Conservation (phyloP, 2,329 filamentous ascomycete species). For the Coleophoma crateriformis region DNA sequence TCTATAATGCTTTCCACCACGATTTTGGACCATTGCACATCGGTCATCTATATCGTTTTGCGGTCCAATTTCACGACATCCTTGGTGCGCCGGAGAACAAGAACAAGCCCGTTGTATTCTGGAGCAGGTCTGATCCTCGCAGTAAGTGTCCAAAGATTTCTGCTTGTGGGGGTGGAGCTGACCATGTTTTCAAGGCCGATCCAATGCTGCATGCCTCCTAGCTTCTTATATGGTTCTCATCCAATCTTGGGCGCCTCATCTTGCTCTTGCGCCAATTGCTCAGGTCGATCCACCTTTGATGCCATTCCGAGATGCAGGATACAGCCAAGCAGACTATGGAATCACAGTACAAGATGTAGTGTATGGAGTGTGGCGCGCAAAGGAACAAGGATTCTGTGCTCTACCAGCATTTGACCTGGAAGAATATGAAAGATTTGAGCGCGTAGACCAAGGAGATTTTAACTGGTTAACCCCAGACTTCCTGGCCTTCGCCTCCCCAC, state of each 20-base stretch:
- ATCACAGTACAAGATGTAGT: constrained; percentile 96
- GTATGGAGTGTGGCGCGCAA: constrained; percentile 97
- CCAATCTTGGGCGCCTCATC: constrained; percentile 93
- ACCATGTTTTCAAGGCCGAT: constrained; percentile 57
- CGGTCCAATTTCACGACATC: constrained; percentile 92
- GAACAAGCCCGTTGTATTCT: constrained; percentile 88
- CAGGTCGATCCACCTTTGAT: constrained; percentile 96
- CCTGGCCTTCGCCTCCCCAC: constrained; percentile 92
- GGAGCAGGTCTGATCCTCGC: constrained; percentile 85
- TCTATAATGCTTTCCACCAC: constrained; percentile 98
- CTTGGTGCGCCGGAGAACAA: constrained; percentile 88
- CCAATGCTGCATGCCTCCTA: constrained; percentile 89
- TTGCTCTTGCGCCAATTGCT: constrained; percentile 90
- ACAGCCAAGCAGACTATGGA: constrained; percentile 96
- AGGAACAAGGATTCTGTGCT: constrained; percentile 88
- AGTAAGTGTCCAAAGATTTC: constrained; percentile 51
- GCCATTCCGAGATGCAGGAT: constrained; percentile 97
- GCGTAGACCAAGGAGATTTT: constrained; percentile 98
- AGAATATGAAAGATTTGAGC: constrained; percentile 93
- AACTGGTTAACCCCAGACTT: constrained; percentile 98
- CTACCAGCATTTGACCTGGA: constrained; percentile 93
- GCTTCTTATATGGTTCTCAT: constrained; percentile 99
- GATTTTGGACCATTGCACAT: constrained; percentile 98
- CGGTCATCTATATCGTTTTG: constrained; percentile 93
- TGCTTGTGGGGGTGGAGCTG: constrained; percentile 3